Conservation (phyloP, 148 eudicot species). For the Amaranthus cruentus region DNA sequence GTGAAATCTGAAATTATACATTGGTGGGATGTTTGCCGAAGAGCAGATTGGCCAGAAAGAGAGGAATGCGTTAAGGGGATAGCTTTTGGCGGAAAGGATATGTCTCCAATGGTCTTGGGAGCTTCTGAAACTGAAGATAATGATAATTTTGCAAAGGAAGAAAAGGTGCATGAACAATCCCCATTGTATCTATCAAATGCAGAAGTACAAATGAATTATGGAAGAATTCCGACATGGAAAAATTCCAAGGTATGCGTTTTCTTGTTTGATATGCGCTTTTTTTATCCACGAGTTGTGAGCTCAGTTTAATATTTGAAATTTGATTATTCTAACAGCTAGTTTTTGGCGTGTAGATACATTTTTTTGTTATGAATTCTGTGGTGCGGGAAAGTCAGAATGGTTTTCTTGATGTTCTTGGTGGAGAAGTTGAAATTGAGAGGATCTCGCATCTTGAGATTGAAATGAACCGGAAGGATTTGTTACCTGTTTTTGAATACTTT, state of each 20-base stretch:
- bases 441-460: constrained; percentile 58
- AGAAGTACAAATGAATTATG: constrained; percentile 69
- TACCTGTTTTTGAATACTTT: constrained; percentile 84
- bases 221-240: constrained; percentile 79
- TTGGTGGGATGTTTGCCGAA: constrained; percentile 98
- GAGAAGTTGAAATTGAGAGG: constrained; percentile 81
- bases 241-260: constrained; percentile 54
- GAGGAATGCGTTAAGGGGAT: constrained; percentile 57
- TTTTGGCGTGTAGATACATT: constrained; percentile 46
- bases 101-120: constrained; percentile 31
- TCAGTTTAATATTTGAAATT: background rate
- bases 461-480: constrained; percentile 69
- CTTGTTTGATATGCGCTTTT: constrained; percentile 1
- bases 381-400: constrained; percentile 22
- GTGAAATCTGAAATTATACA: constrained; percentile 78
- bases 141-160: constrained; percentile 36
- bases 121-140: constrained; percentile 46
- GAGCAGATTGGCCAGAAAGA: constrained; percentile 91
- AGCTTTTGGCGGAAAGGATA: constrained; percentile 38
- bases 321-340: constrained; percentile 9
- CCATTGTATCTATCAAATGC: constrained; percentile 85
- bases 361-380: constrained; percentile 47
- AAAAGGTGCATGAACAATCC: constrained; percentile 48
- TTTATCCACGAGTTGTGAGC: background rate
- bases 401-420: constrained; percentile 29